Evolutionary conservation across 768 basidiomycete species (phyloP), one percentile per base, ranked within the genome.

Genomic region (Cyathus striatus): DNA sequence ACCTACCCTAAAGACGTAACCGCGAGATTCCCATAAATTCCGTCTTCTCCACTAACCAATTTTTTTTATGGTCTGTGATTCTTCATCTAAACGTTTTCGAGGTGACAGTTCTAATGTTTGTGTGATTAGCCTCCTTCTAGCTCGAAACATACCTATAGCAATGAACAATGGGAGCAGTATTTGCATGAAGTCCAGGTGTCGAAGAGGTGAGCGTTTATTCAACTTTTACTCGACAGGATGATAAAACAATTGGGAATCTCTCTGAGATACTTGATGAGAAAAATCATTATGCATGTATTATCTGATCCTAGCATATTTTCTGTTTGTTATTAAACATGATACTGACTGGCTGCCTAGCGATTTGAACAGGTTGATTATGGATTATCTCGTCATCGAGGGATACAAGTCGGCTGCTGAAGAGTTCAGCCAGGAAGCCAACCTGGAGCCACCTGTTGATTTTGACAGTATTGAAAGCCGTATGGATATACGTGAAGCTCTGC

Each of bases 171-270:
- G 93, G 84, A 90, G 48, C 73, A 75, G 22, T 81, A 86, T 17
- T 71, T 96, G 27, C 80, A 85, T 55, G 86, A 88, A 46, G 90
- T 92, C 6, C 78, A 79, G 46, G 80, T 94, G 33, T 76, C 87
- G 23, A 95, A 95, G 74, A 68, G 81, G 94, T 97, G 78, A 84
- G 92, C 85, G 12, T 38, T 39, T 20, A 13, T 18, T 41, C 43
- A 38, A 26, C 32, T 44, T 49, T 53, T 47, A 40, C 34, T 39
- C 42, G 17, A 61, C 9, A 68, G 61, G 84, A 86, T 86, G 84
- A 87, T 63, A 61, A 69, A 66, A 76, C 63, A 70, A 84, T 74
- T 97, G 94, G 95, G 95, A 99, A 98, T 98, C 95, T 98, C 95
- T 93, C 95, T 85, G 92, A 75, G 63, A 60, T 20, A 46, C 38